A percentile compares a stretch with the other conserved stretches of the same genome.
Evolutionary conservation across 2,329 filamentous ascomycete genomes (phyloP).

Genomic region (Metarhizium album): DNA sequence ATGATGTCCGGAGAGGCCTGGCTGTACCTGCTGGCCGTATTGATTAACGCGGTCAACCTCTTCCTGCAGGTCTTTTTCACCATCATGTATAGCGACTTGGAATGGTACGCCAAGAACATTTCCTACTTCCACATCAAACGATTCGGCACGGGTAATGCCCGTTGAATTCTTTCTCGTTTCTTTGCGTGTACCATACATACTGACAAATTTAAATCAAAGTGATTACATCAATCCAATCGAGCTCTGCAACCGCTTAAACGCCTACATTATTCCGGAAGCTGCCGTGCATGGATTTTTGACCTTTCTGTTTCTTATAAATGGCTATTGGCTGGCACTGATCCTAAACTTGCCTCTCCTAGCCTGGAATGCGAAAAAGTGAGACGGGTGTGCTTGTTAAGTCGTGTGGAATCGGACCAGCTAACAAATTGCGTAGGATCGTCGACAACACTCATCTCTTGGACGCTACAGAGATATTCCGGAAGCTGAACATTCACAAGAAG

Average conservation of each 20-base stretch:
- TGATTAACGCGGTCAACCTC: slow-evolving; percentile 99
- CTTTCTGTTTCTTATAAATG: slow-evolving; percentile 93
- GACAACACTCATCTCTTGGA: slow-evolving; percentile 96
- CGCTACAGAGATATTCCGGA: slow-evolving; percentile 98
- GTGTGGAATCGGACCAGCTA: not conserved
- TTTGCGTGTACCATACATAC: too few species aligned
- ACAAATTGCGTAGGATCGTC: slow-evolving; percentile 57
- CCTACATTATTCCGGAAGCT: slow-evolving; percentile 98
- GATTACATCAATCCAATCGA: slow-evolving; percentile 99
- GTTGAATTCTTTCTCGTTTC: too few species aligned
- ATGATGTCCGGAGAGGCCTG: slow-evolving; percentile 94
- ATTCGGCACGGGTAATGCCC: not conserved
- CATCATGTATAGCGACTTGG: slow-evolving; percentile 99
- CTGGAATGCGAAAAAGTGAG: slow-evolving; percentile 97
- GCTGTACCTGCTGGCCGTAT: slow-evolving; percentile 93
- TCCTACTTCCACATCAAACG: not conserved
- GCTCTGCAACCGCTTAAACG: slow-evolving; percentile 99
- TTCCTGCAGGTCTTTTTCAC: slow-evolving; percentile 99
- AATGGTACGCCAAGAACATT: slow-evolving; percentile 63
- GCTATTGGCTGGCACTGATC: slow-evolving; percentile 90
- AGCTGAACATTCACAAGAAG: slow-evolving; percentile 98
- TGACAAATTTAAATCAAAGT: slow-evolving; percentile 36
- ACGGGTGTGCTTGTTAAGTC: not conserved
- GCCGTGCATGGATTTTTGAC: slow-evolving; percentile 95
- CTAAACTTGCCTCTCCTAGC: slow-evolving; percentile 85